phyloP scores from a whole-genome alignment of 495 filamentous ascomycete species.

The Parmelia sp. region DNA sequence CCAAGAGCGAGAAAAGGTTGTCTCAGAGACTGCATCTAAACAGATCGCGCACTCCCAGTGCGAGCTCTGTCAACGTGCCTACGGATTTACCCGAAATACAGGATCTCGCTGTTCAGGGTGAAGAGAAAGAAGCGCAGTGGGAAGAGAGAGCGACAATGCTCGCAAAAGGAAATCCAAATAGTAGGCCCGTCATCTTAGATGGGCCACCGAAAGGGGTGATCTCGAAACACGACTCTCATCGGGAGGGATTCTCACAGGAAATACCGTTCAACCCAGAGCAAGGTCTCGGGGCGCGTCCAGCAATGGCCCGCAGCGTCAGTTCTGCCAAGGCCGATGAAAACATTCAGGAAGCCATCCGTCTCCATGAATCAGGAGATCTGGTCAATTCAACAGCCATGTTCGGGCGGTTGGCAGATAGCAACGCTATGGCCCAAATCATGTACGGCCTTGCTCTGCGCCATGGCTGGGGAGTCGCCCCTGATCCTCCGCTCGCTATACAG shows the following conservation, averaged over 20 bases:
- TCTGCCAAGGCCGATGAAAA: constrained; percentile 50
- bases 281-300: constrained; percentile 12
- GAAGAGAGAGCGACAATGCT: constrained; percentile 84
- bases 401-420: constrained; percentile 79
- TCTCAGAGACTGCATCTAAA: constrained; percentile 66
- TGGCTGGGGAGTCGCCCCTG: constrained; percentile 79
- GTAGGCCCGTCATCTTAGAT: constrained; percentile 15
- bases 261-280: constrained; percentile 7
- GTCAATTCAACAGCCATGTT: constrained; percentile 77
- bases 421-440: constrained; percentile 90
- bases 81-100: constrained; percentile 68
- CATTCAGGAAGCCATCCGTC: constrained; percentile 91
- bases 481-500: constrained; percentile 65
- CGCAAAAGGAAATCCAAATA: constrained; percentile 55
- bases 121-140: constrained; percentile 59
- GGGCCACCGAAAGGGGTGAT: constrained; percentile 6
- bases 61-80: constrained; percentile 66
- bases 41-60: constrained; percentile 42
- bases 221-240: neutral
- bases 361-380: constrained; percentile 70
- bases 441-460: constrained; percentile 92
- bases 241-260: neutral
- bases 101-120: constrained; percentile 41
- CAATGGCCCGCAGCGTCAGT: constrained; percentile 29
- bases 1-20: constrained; percentile 44